Percentiles rank a stretch among this genome's conserved stretches.
These are phyloP conservation scores for Haplosporangium sp. DNA, from an alignment of 371 early-diverging fungal species.

Conservation along the genomic window DNA sequence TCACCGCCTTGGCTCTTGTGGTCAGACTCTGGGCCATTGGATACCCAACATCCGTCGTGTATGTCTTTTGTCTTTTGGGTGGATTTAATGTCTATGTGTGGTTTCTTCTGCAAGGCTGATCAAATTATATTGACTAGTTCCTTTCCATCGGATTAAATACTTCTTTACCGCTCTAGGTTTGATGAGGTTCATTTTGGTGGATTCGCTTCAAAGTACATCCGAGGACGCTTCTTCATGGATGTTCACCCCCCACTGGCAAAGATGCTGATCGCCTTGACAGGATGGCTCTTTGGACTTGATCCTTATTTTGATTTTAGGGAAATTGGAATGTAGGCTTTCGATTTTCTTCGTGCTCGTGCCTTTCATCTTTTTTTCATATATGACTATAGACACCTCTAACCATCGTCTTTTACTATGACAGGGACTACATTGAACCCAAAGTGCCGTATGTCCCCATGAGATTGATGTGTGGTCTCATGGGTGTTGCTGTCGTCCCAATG, in stretches of 20 bases:
- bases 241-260: slow-evolving; percentile 99
- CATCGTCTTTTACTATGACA: slow-evolving; percentile 1
- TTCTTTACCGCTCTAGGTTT: slow-evolving; percentile 17
- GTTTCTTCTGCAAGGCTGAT: neutral
- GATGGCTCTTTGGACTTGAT: slow-evolving; percentile 83
- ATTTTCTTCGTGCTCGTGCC: neutral
- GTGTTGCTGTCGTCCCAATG: slow-evolving; percentile 79
- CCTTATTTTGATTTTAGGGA: slow-evolving; percentile 89
- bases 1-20: slow-evolving; percentile 31
- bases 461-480: slow-evolving; percentile 76
- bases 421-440: slow-evolving; percentile 68
- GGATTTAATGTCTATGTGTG: neutral
- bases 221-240: slow-evolving; percentile 96
- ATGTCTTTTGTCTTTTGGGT: slow-evolving; percentile 8
- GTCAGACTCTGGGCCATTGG: slow-evolving; percentile 53
- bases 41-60: slow-evolving; percentile 52
- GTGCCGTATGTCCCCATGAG: slow-evolving; percentile 92
- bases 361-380: neutral
- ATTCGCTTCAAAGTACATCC: slow-evolving; percentile 84
- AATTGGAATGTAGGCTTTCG: slow-evolving; percentile 76
- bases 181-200: slow-evolving; percentile 53
- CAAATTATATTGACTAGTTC: neutral
- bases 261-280: slow-evolving; percentile 87
- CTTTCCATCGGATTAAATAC: neutral
- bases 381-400: neutral